phyloP scores from a whole-genome alignment of 2,329 filamentous ascomycete species.

The Trichoderma simmonsii region DNA sequence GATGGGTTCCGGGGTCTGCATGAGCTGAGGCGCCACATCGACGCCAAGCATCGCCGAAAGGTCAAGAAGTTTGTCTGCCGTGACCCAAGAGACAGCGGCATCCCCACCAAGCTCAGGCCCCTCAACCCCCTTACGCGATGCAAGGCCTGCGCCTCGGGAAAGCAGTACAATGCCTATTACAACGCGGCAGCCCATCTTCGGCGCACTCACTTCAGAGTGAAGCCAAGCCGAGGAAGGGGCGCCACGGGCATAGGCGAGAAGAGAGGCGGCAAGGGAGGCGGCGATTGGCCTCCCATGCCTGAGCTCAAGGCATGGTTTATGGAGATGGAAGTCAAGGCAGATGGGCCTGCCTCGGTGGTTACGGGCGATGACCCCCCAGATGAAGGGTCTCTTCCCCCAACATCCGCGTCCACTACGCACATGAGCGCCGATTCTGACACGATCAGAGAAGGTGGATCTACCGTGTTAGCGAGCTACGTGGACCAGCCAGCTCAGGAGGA shows the following conservation, averaged over 20 bases:
- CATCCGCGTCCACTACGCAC: conserved; percentile 18
- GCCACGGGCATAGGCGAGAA: conserved; percentile 43
- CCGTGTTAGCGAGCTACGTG: neutral
- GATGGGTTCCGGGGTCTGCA: conserved; percentile 84
- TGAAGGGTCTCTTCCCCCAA: neutral
- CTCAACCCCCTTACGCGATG: conserved; percentile 70
- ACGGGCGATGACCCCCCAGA: neutral
- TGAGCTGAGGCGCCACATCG: conserved; percentile 68
- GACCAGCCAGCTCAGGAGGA: neutral
- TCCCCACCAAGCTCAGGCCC: conserved; percentile 45
- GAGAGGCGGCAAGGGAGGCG: conserved; percentile 53
- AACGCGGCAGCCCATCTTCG: conserved; percentile 90
- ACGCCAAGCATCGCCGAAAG: conserved; percentile 58
- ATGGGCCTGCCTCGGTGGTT: neutral
- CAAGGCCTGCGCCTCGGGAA: conserved; percentile 74
- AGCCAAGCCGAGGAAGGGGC: conserved; percentile 45
- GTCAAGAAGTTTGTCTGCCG: conserved; percentile 59
- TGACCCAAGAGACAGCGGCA: conserved; percentile 45
- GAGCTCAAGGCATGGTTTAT: conserved; percentile 60
- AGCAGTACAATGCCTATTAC: conserved; percentile 88
- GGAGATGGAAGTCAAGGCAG: conserved; percentile 37
- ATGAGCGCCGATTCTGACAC: neutral
- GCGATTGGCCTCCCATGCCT: conserved; percentile 54
- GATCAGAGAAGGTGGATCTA: neutral
- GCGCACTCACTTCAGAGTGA: conserved; percentile 79